Percentiles rank a stretch among this genome's conserved stretches.
Conservation (phyloP, 2,329 filamentous ascomycete species). For the Xylariaceae sp. region DNA sequence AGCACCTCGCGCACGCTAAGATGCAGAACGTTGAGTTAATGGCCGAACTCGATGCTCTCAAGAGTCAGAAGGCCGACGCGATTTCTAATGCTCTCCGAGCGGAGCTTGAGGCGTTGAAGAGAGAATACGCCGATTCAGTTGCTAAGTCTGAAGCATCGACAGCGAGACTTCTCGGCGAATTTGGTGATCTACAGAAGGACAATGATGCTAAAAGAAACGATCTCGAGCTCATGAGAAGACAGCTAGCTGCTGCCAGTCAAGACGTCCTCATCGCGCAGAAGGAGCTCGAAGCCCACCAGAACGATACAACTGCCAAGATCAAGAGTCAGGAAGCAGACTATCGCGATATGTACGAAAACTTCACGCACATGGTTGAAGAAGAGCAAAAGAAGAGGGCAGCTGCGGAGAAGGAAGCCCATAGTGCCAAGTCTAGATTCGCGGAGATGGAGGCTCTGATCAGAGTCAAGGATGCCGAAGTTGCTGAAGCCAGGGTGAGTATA, state of each 20-base stretch:
- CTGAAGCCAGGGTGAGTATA: slow-evolving; percentile 50
- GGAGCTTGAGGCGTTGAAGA: slow-evolving; percentile 46
- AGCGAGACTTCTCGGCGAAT: slow-evolving; percentile 27
- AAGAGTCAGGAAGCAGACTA: slow-evolving; percentile 57
- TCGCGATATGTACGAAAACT: slow-evolving; percentile 57
- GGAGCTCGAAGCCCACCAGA: slow-evolving; percentile 49
- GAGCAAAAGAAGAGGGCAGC: slow-evolving; percentile 40
- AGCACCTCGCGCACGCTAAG: slow-evolving; percentile 54
- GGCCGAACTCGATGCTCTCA: slow-evolving; percentile 55
- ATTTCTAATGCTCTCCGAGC: slow-evolving; percentile 48
- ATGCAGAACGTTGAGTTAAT: slow-evolving; percentile 55
- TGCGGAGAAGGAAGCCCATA: slow-evolving; percentile 30
- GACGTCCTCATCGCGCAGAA: slow-evolving; percentile 41
- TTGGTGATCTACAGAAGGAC: slow-evolving; percentile 27
- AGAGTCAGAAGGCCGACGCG: slow-evolving; percentile 52
- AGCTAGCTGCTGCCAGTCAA: slow-evolving; percentile 38
- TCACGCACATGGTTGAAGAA: slow-evolving; percentile 57
- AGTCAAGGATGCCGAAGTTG: slow-evolving; percentile 59
- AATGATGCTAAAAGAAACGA: slow-evolving; percentile 32
- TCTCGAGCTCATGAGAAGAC: slow-evolving; percentile 36
- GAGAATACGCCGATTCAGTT: slow-evolving; percentile 42
- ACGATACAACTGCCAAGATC: slow-evolving; percentile 45
- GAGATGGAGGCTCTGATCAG: slow-evolving; percentile 40
- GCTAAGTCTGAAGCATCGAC: slow-evolving; percentile 35
- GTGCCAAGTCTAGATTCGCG: slow-evolving; percentile 31